phyloP scores from a whole-genome alignment of 2,329 filamentous ascomycete genomes.

The Xylariales sp. region DNA sequence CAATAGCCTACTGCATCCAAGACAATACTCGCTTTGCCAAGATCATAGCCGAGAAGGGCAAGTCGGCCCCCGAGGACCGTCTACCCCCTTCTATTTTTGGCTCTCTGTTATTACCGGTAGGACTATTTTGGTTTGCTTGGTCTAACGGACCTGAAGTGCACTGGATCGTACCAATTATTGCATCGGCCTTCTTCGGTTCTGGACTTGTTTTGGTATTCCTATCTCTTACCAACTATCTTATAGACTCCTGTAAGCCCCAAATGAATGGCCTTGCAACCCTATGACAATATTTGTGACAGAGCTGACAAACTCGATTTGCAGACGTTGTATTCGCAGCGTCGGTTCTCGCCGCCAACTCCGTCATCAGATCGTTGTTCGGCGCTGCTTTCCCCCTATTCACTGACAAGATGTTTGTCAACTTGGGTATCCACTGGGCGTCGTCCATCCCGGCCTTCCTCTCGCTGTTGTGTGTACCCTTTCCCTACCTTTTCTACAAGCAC shows the following conservation, averaged over 20 bases:
- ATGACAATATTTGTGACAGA: too few species aligned
- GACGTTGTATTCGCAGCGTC: slow-evolving; percentile 15
- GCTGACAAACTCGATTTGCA: too few species aligned
- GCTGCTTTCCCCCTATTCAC: slow-evolving; percentile 18
- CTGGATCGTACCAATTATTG: slow-evolving; percentile 52
- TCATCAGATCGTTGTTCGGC: slow-evolving; percentile 15
- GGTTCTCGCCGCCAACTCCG: slow-evolving; percentile 17
- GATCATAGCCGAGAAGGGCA: not conserved
- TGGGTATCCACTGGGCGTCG: slow-evolving; percentile 18
- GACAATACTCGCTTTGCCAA: slow-evolving; percentile 48
- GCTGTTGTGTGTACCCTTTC: slow-evolving; percentile 18
- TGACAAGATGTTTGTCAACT: slow-evolving; percentile 12
- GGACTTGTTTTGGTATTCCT: slow-evolving; percentile 20
- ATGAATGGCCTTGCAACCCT: too few species aligned
- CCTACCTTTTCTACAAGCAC: slow-evolving; percentile 10
- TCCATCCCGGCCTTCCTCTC: slow-evolving; percentile 15
- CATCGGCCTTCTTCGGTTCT: slow-evolving; percentile 38
- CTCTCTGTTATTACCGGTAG: slow-evolving; percentile 48
- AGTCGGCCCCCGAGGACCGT: slow-evolving; percentile 52
- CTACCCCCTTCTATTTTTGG: slow-evolving; percentile 56
- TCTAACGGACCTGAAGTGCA: slow-evolving; percentile 45
- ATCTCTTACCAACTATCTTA: slow-evolving; percentile 18
- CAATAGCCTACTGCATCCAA: slow-evolving; percentile 47
- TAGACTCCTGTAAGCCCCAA: too few species aligned
- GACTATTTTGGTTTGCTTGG: slow-evolving; percentile 58